A percentile compares a stretch with the other conserved stretches of the same genome.
These are phyloP conservation scores for Arabidopsis lyrata DNA, from an alignment of 441 rosid genomes.

Conservation along the genomic window DNA sequence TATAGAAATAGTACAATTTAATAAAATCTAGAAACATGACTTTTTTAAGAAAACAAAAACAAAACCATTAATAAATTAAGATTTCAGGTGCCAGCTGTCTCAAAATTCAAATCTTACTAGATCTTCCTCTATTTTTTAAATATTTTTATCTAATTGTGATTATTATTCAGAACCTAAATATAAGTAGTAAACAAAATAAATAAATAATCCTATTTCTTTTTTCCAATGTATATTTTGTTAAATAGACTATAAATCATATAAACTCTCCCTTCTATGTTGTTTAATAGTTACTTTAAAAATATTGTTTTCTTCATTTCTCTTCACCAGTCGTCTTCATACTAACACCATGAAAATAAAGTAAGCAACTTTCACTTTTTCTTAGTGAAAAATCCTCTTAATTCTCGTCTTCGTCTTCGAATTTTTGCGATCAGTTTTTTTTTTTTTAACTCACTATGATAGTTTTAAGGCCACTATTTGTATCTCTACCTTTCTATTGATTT, in stretches of 20 bases:
- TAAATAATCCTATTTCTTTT: background rate
- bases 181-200: background rate
- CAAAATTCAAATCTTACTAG: background rate
- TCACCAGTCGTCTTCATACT: conserved; percentile 11
- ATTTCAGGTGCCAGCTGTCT: background rate
- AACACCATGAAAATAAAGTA: conserved; percentile 35
- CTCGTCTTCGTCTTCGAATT: background rate
- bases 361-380: background rate
- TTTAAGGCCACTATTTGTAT: background rate
- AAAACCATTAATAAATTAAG: background rate
- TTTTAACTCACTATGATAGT: background rate
- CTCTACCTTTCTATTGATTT: background rate
- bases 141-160: background rate
- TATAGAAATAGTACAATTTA: background rate
- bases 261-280: background rate
- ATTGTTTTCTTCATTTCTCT: conserved; percentile 9
- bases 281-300: background rate
- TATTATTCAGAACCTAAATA: background rate
- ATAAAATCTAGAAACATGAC: background rate
- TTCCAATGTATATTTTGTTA: background rate
- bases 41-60: background rate
- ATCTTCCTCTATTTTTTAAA: background rate
- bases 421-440: background rate
- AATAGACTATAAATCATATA: background rate
- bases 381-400: background rate